Percentiles rank a stretch among this genome's conserved stretches.
These are phyloP conservation scores for Alisma plantagoaquatica DNA, from an alignment of 106 monocot species.

Conservation along the genomic window DNA sequence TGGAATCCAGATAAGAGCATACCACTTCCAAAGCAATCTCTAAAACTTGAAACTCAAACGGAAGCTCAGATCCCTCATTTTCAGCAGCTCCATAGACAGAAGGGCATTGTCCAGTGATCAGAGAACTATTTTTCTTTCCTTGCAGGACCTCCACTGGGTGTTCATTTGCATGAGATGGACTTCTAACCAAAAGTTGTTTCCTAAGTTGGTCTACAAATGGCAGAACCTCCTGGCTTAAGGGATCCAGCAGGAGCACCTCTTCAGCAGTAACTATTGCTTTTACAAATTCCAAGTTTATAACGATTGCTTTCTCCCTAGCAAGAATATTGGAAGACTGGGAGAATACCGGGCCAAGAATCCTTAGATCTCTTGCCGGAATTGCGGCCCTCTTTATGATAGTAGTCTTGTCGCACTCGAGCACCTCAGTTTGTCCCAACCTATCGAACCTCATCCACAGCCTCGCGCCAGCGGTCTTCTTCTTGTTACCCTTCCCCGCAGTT, in stretches of 20 bases:
- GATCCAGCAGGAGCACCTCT: constrained; percentile 79
- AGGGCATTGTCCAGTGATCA: constrained; percentile 12
- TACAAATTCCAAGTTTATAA: constrained; percentile 86
- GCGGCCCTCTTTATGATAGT: constrained; percentile 43
- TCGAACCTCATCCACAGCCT: constrained; percentile 78
- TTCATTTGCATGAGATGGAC: constrained; percentile 18
- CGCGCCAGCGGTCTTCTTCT: constrained; percentile 46
- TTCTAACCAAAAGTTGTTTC: constrained; percentile 45
- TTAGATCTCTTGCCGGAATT: constrained; percentile 67
- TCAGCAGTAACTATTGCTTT: constrained; percentile 90
- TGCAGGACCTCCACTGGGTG: constrained; percentile 6
- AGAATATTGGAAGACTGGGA: constrained; percentile 80
- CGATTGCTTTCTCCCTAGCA: constrained; percentile 94
- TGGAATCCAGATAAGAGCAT: constrained; percentile 60
- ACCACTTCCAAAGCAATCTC: constrained; percentile 79
- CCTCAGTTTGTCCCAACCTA: constrained; percentile 44
- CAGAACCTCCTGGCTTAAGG: constrained; percentile 57
- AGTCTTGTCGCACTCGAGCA: constrained; percentile 66
- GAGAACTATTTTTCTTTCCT: constrained; percentile 4
- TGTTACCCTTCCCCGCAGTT: constrained; percentile 13
- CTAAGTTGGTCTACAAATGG: constrained; percentile 84
- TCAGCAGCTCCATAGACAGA: constrained; percentile 21
- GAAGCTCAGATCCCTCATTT: constrained; percentile 36
- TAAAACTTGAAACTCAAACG: constrained; percentile 91
- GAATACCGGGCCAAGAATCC: constrained; percentile 83